Base-by-base conservation (phyloP, 495 filamentous ascomycete species). In the Pseudoneurospora amorphoporcata region DNA sequence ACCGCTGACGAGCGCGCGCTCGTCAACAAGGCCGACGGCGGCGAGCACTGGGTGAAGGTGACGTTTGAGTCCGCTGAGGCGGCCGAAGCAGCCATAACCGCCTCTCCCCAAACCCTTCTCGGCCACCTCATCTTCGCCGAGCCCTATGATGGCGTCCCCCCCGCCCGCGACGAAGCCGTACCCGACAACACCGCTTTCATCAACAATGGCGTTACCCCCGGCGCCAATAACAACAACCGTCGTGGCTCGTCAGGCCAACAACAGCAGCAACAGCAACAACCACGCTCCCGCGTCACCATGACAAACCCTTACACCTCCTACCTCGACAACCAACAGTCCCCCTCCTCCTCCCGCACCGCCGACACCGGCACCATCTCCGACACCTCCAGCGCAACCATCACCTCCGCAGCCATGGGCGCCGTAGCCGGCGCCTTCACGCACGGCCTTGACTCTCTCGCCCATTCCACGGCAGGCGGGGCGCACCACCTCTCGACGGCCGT, bases 31-130 rank as follows among this genome's bases (percentile, higher is more conserved):
- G 92, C 91, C 73, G 89, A 89, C 29, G 90, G 92, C 70, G 94
- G 94, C 17, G 87, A 90, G 73, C 88, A 94, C 82, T 97, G 94
- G 94, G 92, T 97, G 75, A 97, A 97, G 77, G 86, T 97, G 69
- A 97, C 94, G 1, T 97, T 95, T 75, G 92, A 96, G 81, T 93
- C 91, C 7, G 85, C 88, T 40, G 87, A 90, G 72, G 90, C 93
- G 4, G 94, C 93, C 23, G 92, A 94, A 68, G 85, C 88, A 42
- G 94, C 93, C 32, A 83, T 90, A 70, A 91, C 89, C 74, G 86
- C 87, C 74, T 94, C 91, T 41, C 94, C 94, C 1, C 91, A 94
- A 79, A 86, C 86, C 70, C 89, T 97, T 43, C 86, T 92, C 68
- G 93, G 92, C 3, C 87, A 93, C 77, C 80, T 90, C 43, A 90